Percentiles rank a stretch among this genome's conserved stretches.
These are phyloP conservation scores for Diaporthe ilicicola DNA, from an alignment of 2,329 filamentous ascomycete species.

Conservation along the genomic window DNA sequence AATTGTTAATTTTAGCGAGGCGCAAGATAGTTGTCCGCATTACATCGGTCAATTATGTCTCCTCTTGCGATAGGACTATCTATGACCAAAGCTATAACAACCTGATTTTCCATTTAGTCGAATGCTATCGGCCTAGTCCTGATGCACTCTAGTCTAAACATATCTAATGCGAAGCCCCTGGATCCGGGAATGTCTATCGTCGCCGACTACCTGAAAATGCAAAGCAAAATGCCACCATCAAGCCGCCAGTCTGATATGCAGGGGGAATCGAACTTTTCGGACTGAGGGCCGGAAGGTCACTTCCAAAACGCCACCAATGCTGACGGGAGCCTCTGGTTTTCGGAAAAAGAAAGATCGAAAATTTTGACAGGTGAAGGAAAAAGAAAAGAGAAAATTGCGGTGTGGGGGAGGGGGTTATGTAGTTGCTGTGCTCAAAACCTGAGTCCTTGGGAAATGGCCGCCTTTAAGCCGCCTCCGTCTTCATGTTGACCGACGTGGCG, in stretches of 20 bases:
- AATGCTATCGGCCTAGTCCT: conserved; percentile 24
- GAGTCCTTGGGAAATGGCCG: conserved; percentile 33
- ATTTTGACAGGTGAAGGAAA: conserved; percentile 34
- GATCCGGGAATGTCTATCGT: conserved; percentile 43
- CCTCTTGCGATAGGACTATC: neutral
- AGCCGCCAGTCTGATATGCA: conserved; percentile 48
- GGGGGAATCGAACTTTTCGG: conserved; percentile 44
- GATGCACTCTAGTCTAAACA: conserved; percentile 36
- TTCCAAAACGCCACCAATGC: conserved; percentile 36
- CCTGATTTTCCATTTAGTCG: conserved; percentile 29
- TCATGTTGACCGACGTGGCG: neutral
- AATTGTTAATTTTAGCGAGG: neutral
- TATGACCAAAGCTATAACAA: conserved; percentile 19
- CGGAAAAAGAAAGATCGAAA: conserved; percentile 31
- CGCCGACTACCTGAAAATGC: conserved; percentile 45
- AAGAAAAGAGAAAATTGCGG: conserved; percentile 37
- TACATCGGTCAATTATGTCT: neutral
- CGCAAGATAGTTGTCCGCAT: neutral
- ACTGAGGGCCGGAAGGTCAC: conserved; percentile 34
- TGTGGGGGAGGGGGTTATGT: neutral
- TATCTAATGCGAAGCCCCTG: conserved; percentile 43
- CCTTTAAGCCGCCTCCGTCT: conserved; percentile 25
- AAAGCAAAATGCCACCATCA: conserved; percentile 45
- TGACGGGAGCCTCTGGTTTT: conserved; percentile 30
- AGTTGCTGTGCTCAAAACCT: neutral